Percentiles rank a stretch among this genome's conserved stretches.
Evolutionary conservation across 208 protist species (phyloP).

Genomic region (Herpetomonas samuelpessoai): DNA sequence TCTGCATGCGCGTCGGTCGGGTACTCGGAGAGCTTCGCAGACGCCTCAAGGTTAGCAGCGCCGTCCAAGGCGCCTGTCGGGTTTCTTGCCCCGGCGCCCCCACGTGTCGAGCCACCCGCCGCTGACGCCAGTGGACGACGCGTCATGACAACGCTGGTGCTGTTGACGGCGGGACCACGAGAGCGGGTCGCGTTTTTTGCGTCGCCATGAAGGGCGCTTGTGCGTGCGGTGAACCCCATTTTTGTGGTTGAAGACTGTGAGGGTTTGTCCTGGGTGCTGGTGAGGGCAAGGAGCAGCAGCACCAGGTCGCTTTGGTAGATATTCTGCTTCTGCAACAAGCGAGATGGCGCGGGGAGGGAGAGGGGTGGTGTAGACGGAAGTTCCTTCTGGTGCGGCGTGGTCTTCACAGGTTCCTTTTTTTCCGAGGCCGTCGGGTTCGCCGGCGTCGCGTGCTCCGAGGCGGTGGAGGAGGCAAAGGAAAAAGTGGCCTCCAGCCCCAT

Average conservation of each 20-base stretch:
- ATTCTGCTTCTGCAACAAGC: slow-evolving; percentile 33
- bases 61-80: too few relatives aligned
- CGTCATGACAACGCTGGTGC: background rate
- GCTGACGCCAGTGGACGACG: background rate
- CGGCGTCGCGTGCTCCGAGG: too few relatives aligned
- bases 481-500: too few relatives aligned
- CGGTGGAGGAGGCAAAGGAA: too few relatives aligned
- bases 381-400: background rate
- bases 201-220: background rate
- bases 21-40: background rate
- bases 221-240: background rate
- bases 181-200: slow-evolving; percentile 2
- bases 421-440: too few relatives aligned
- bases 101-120: too few relatives aligned
- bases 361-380: background rate
- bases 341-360: background rate
- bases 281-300: slow-evolving; percentile 64
- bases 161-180: background rate
- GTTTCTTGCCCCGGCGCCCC: too few relatives aligned
- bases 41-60: background rate
- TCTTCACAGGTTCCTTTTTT: background rate
- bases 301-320: slow-evolving; percentile 82
- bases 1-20: slow-evolving; percentile 44
- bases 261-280: slow-evolving; percentile 21
- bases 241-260: background rate